A percentile compares a stretch with the other conserved stretches of the same genome.
These are phyloP conservation scores for Solanum okadae DNA, from an alignment of 257 asterid species.

Conservation along the genomic window DNA sequence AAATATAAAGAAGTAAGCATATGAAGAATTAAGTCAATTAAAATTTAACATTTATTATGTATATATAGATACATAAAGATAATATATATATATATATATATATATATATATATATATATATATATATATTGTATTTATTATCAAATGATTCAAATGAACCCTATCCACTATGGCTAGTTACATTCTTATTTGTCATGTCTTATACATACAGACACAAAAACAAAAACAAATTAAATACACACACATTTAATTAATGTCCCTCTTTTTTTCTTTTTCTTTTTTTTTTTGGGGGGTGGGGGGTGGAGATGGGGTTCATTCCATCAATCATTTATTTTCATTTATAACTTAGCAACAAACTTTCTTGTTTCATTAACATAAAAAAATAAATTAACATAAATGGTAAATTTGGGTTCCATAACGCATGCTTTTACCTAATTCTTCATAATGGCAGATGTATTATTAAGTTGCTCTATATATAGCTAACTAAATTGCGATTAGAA, in stretches of 20 bases:
- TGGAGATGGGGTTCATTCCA: not conserved
- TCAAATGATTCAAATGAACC: too few species aligned
- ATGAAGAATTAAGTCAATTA: too few species aligned
- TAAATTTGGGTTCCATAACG: not conserved
- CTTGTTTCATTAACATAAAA: not conserved
- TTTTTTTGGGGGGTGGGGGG: fast-evolving
- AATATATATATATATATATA: too few species aligned
- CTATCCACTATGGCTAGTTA: not conserved
- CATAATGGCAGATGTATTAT: not conserved
- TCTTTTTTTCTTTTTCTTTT: not conserved
- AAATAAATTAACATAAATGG: not conserved
- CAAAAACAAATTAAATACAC: not conserved
- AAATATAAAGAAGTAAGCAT: too few species aligned
- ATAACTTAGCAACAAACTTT: not conserved
- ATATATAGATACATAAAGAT: too few species aligned
- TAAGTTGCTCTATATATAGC: not conserved
- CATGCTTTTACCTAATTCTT: not conserved
- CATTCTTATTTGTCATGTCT: not conserved
- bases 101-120: too few species aligned
- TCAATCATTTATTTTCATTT: not conserved
- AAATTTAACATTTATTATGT: too few species aligned
- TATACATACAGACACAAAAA: not conserved
- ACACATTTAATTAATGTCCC: not conserved
- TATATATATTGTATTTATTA: too few species aligned
- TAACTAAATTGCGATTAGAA: not conserved